Evolutionary conservation across 345 rosid species (phyloP), one percentile per base, ranked within the genome.

Genomic region (Gossypioides kirkii): DNA sequence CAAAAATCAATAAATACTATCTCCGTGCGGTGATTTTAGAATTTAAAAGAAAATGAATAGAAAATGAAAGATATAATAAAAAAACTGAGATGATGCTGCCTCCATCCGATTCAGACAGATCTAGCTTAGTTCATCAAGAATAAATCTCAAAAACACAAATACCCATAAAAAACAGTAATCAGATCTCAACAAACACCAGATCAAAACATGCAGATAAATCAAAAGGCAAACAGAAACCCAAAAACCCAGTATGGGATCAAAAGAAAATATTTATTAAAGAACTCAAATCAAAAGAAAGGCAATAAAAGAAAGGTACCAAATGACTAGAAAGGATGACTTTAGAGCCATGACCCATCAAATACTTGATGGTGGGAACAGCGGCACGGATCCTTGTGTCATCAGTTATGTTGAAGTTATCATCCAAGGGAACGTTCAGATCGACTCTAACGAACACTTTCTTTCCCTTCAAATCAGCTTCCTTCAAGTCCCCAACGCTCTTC

Each of bases 401-500:
- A 65, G 88, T 86, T 83, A 86, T 84, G 25, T 78, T 76, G 70
- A 66, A 69, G 85, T 56, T 76, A 26, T 86, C 88, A 28, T 82
- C 86, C 76, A 86, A 72, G 20, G 90, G 90, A 69, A 84, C 86
- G 71, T 86, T 86, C 70, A 84, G 90, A 83, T 86, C 87, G 47
- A 86, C 90, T 74, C 87, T 75, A 38, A 85, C 89, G 45, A 88
- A 88, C 59, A 88, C 93, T 68, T 79, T 78, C 84, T 88, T 88
- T n/a, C 93, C 93, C 65, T 85, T 85, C 84, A 88, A 76, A 76
- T 87, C 89, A 0, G 87, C 81, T 72, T 81, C 89, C 76, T 82
- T 80, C 49, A 88, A 69, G 43, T 43, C 71, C 41, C 89, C 72
- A 1, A 88, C 89, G 62, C 89, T 87, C 80, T 66, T 87, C 88